Base-by-base conservation (phyloP, 305 asterid species). In the Rubia tinctorum region DNA sequence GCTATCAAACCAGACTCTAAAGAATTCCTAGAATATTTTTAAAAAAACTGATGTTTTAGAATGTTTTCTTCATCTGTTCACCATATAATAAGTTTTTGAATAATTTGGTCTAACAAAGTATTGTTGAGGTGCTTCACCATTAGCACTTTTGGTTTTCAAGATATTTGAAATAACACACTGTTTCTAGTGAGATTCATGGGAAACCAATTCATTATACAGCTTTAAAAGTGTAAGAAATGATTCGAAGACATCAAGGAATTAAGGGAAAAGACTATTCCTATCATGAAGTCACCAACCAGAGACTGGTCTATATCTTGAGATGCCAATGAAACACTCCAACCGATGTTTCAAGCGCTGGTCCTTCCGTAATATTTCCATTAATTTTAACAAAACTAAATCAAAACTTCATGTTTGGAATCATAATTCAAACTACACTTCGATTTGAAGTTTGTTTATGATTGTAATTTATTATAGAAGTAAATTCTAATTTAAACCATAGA, bases 241-340 rank as follows among this genome's bases (percentile, higher is more conserved):
- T 30, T 64, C 25, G 13, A 12, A 62, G 22, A 12, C 9, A 62
- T 15, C 5, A 18, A 13, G 18, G 18, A 11, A 12, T 12, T 47
- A 13, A 5, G 18, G 18, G 55, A 6, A 13, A 2, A 43, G n/a
- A 43, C 10, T 43, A 43, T 13, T 47, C 18, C 55, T 47, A 47
- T 11, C 18, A 4, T 27, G n/a, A 3, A 55, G 10, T 39, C 42
- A 79, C 91, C 78, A 69, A 94, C 99, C 92, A 90, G 79, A 77
- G 95, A 84, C 65, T 85, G 83, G 78, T 90, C 95, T 59, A 92
- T 85, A 80, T 87, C 90, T 22, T 88, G 82, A 71, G 92, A 86
- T 74, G 95, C 91, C 84, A 94, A 77, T 63, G 96, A 88, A 76
- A 94, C 79, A 75, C 89, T 76, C 97, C 97, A 81, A 96, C 95